These are phyloP conservation scores for Backusella circina DNA, from an alignment of 192 early-diverging fungal species.

Conservation along the genomic window DNA sequence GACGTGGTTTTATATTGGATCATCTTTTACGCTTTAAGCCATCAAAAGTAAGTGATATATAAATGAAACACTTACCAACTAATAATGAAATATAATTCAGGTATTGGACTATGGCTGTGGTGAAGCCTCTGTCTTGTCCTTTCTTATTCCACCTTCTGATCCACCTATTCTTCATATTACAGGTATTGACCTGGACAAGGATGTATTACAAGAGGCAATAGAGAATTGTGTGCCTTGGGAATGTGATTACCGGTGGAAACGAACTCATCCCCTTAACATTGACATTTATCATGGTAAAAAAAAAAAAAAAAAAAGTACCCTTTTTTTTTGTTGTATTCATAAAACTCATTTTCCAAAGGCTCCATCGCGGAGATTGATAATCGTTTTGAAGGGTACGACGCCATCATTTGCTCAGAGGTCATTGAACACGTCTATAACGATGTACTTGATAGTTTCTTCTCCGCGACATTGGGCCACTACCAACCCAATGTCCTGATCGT, in stretches of 20 bases:
- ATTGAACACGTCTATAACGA: constrained; percentile 70
- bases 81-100: constrained; percentile 20
- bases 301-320: background rate
- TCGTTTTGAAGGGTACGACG: constrained; percentile 60
- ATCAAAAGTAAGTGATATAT: background rate
- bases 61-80: constrained; percentile 38
- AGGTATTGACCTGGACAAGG: constrained; percentile 68
- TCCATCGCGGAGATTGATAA: constrained; percentile 47
- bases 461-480: constrained; percentile 61
- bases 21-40: constrained; percentile 25
- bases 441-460: constrained; percentile 55
- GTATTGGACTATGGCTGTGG: constrained; percentile 91
- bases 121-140: constrained; percentile 67
- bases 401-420: constrained; percentile 79
- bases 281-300: constrained; percentile 64
- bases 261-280: constrained; percentile 56
- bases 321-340: too few species aligned
- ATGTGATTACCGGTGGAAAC: constrained; percentile 52
- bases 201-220: constrained; percentile 42
- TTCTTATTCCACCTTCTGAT: constrained; percentile 50
- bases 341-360: constrained; percentile 38
- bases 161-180: constrained; percentile 53
- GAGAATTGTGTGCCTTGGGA: constrained; percentile 54
- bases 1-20: constrained; percentile 58
- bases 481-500: constrained; percentile 67